Conservation (phyloP, 2,329 filamentous ascomycete species). For the Aspergillus chevalieri region DNA sequence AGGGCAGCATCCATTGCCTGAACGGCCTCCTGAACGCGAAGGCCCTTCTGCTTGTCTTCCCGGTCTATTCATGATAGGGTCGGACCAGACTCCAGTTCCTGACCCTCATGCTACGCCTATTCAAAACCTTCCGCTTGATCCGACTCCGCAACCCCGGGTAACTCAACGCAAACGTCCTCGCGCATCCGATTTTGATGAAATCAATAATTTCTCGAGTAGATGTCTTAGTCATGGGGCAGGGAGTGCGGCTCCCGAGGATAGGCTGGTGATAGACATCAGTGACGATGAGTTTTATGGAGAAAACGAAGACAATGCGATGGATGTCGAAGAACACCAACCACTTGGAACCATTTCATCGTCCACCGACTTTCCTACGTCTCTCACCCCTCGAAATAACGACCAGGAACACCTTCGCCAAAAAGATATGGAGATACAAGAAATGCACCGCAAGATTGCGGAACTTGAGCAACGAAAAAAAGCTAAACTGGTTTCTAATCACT, state of each 20-base stretch:
- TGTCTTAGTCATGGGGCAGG: constrained; percentile 53
- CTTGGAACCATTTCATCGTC: constrained; percentile 43
- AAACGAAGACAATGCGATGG: constrained; percentile 25
- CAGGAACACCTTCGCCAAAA: constrained; percentile 42
- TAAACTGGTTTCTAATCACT: constrained; percentile 33
- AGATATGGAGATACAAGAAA: constrained; percentile 43
- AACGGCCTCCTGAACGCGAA: constrained; percentile 29
- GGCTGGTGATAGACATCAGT: constrained; percentile 77
- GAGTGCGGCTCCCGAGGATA: constrained; percentile 44
- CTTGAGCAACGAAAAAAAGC: constrained; percentile 40
- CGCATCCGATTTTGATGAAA: constrained; percentile 65
- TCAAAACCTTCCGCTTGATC: constrained; percentile 12
- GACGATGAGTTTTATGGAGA: constrained; percentile 55
- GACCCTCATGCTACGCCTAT: constrained; percentile 6
- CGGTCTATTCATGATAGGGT: constrained; percentile 46
- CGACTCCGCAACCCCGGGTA: constrained; percentile 16
- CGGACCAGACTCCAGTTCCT: constrained; percentile 5
- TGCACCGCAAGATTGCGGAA: constrained; percentile 47
- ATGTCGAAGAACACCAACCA: constrained; percentile 17
- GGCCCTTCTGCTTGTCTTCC: constrained; percentile 40
- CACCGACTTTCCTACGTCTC: constrained; percentile 37
- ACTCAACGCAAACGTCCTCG: constrained; percentile 53
- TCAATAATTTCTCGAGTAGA: constrained; percentile 49
- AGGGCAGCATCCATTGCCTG: constrained; percentile 32
- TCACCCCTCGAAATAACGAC: constrained; percentile 31